These are phyloP conservation scores for Pulveroboletus sp. DNA, from an alignment of 768 basidiomycete genomes.

Conservation along the genomic window DNA sequence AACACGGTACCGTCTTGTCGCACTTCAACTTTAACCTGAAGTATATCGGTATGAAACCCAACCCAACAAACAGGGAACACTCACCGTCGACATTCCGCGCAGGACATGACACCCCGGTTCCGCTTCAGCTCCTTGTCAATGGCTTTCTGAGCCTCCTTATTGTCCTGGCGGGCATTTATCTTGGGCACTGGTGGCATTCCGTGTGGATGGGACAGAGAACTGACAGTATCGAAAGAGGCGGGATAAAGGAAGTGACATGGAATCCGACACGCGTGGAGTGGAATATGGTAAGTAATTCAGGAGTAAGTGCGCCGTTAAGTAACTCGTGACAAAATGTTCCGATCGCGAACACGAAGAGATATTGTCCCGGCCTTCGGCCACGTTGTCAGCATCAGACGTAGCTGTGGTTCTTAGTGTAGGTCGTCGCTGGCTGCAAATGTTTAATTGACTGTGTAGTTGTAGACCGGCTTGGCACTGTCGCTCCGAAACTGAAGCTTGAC, in stretches of 20 bases:
- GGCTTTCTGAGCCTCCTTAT: conserved; percentile 39
- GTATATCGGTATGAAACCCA: neutral
- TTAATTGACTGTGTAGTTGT: no score
- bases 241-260: conserved; percentile 2
- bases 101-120: conserved; percentile 49
- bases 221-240: neutral
- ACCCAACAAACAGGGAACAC: conserved; percentile 6
- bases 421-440: no score
- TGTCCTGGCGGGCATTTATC: conserved; percentile 38
- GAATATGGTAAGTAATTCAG: conserved; percentile 4
- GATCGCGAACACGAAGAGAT: neutral
- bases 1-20: conserved; percentile 61
- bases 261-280: neutral
- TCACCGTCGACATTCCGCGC: conserved; percentile 63
- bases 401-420: no score
- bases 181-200: conserved; percentile 50
- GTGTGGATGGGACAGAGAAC: neutral
- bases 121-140: conserved; percentile 67
- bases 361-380: neutral
- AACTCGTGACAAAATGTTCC: neutral
- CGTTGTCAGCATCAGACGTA: no score
- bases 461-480: neutral
- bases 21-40: conserved; percentile 65
- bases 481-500: no score
- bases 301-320: conserved; percentile 12